Evolutionary conservation across 2,329 filamentous ascomycete species (phyloP).

Genomic region (Arachnopeziza araneosa): DNA sequence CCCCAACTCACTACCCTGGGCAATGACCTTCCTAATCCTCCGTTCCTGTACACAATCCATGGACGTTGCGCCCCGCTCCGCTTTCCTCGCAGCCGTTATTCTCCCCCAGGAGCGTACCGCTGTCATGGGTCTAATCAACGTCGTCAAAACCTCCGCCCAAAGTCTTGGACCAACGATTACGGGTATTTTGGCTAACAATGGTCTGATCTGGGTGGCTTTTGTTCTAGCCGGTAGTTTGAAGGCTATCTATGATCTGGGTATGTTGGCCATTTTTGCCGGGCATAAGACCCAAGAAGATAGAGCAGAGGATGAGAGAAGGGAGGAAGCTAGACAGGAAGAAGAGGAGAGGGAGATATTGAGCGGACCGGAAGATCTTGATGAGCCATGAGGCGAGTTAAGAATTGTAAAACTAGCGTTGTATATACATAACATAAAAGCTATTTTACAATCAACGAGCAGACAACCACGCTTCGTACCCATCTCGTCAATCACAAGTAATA

Average conservation of each 20-base stretch:
- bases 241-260: slow-evolving; percentile 50
- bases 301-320: too few species aligned
- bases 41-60: slow-evolving; percentile 59
- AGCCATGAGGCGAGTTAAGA: too few species aligned
- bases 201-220: slow-evolving; percentile 56
- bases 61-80: slow-evolving; percentile 64
- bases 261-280: slow-evolving; percentile 32
- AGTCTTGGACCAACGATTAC: slow-evolving; percentile 58
- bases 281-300: too few species aligned
- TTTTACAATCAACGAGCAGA: too few species aligned
- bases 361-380: too few species aligned
- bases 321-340: too few species aligned
- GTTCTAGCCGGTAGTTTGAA: slow-evolving; percentile 57
- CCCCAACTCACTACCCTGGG: slow-evolving; percentile 44
- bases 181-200: slow-evolving; percentile 42
- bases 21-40: slow-evolving; percentile 55
- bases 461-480: too few species aligned
- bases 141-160: slow-evolving; percentile 59
- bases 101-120: slow-evolving; percentile 61
- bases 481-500: too few species aligned
- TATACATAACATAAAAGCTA: too few species aligned
- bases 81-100: slow-evolving; percentile 62
- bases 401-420: too few species aligned
- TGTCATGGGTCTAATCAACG: slow-evolving; percentile 65
- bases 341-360: too few species aligned